A percentile compares a stretch with the other conserved stretches of the same genome.
phyloP scores from a whole-genome alignment of 345 rosid species.

The Populus deltoides region DNA sequence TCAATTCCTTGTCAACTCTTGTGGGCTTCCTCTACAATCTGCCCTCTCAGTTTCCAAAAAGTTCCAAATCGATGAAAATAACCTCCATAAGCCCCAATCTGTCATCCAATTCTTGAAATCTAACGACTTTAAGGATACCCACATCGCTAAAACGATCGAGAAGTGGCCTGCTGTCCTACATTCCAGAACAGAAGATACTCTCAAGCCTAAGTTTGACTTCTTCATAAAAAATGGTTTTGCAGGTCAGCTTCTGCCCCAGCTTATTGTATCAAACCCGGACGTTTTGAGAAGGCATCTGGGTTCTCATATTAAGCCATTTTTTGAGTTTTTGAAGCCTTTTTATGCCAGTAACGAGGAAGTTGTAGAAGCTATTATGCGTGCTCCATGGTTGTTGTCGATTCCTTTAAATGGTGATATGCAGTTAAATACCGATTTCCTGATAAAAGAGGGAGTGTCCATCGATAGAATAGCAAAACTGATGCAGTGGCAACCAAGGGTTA shows the following conservation, averaged over 20 bases:
- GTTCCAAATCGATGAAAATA: not conserved
- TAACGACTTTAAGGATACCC: slow-evolving; percentile 13
- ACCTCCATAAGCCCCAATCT: not conserved
- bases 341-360: too few species aligned
- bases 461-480: too few species aligned
- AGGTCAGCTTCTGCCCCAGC: slow-evolving; percentile 9
- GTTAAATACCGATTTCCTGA: too few species aligned
- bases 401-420: too few species aligned
- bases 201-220: slow-evolving; percentile 21
- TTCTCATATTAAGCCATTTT: slow-evolving; percentile 1
- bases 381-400: too few species aligned
- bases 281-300: not conserved
- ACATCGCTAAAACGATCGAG: slow-evolving; percentile 12
- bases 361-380: too few species aligned
- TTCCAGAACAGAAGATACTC: slow-evolving; percentile 8
- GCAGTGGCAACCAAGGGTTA: too few species aligned
- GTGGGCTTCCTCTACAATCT: slow-evolving; percentile 8
- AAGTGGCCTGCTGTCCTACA: slow-evolving; percentile 10
- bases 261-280: slow-evolving; percentile 1
- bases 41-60: slow-evolving; percentile 9
- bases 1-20: not conserved
- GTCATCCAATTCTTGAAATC: slow-evolving; percentile 23
- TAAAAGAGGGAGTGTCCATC: too few species aligned
- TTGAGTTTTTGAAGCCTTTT: slow-evolving; percentile 4
- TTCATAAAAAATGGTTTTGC: slow-evolving; percentile 6